phyloP scores from a whole-genome alignment of 306 rosid species.

The Ormosia emarginata region DNA sequence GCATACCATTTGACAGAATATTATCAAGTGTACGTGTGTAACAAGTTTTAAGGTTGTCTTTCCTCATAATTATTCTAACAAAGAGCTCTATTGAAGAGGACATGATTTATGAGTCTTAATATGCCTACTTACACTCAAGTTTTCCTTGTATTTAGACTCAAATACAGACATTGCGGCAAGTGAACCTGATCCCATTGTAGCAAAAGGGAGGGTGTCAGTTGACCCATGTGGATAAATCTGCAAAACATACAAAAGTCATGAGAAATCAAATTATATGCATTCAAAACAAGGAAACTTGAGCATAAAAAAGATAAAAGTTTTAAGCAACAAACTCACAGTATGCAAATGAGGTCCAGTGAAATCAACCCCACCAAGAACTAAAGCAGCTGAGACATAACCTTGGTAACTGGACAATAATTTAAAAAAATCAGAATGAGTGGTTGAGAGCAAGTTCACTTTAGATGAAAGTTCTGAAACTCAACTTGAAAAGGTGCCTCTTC shows the following conservation, averaged over 20 bases:
- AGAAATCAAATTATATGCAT: constrained; percentile 12
- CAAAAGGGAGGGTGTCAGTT: constrained; percentile 32
- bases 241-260: neutral
- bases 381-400: constrained; percentile 64
- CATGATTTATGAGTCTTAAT: neutral
- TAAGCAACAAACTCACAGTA: constrained; percentile 57
- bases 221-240: constrained; percentile 79
- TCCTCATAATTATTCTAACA: neutral
- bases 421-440: constrained; percentile 23
- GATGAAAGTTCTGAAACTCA: neutral
- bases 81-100: neutral
- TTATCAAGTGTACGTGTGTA: neutral
- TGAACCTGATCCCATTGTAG: constrained; percentile 29
- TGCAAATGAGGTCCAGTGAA: constrained; percentile 75
- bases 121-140: constrained; percentile 11
- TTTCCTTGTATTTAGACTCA: constrained; percentile 62
- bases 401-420: constrained; percentile 44
- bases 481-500: constrained; percentile 28
- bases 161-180: constrained; percentile 24
- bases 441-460: neutral
- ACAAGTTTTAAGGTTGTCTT: neutral
- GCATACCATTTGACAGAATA: neutral
- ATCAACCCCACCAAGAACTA: constrained; percentile 83
- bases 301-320: neutral
- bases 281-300: neutral